Evolutionary conservation across 2,329 filamentous ascomycete species (phyloP).

Genomic region (Trichoderma sp.): DNA sequence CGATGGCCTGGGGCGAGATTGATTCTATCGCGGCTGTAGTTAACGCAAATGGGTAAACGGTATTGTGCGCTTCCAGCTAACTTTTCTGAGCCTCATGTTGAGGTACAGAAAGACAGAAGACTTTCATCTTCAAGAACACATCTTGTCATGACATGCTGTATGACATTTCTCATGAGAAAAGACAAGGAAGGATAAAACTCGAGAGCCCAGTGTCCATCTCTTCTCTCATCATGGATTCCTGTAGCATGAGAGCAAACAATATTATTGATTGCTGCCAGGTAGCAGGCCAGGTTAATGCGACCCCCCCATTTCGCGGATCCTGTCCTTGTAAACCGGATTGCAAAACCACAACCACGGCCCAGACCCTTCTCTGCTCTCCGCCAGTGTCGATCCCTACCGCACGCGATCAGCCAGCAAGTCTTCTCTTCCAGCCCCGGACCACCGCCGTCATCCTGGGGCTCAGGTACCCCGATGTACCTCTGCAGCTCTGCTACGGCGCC

Average conservation of each 20-base stretch:
- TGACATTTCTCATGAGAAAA: not conserved
- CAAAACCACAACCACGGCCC: constrained; percentile 9
- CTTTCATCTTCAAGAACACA: not conserved
- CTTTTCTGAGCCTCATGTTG: not conserved
- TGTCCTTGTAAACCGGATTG: constrained; percentile 16
- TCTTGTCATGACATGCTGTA: not conserved
- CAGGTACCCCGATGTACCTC: constrained; percentile 21
- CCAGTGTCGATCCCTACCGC: constrained; percentile 33
- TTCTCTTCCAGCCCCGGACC: constrained; percentile 26
- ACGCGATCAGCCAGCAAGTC: constrained; percentile 30
- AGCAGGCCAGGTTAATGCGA: not conserved
- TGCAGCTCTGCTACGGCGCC: not conserved
- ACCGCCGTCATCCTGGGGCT: constrained; percentile 22
- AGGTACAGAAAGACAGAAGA: not conserved
- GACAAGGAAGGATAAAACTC: not conserved
- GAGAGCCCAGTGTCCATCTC: not conserved
- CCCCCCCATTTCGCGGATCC: not conserved
- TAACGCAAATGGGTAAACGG: not conserved
- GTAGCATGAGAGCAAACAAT: not conserved
- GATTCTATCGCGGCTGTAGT: not conserved
- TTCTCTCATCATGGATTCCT: not conserved
- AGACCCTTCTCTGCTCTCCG: constrained; percentile 11
- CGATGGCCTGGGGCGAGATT: not conserved
- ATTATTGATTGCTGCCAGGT: constrained; percentile 10
- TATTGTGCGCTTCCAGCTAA: not conserved